A percentile compares a stretch with the other conserved stretches of the same genome.
Evolutionary conservation across 805 yeast genomes (phyloP).

Genomic region (Kodamaea leandrae): DNA sequence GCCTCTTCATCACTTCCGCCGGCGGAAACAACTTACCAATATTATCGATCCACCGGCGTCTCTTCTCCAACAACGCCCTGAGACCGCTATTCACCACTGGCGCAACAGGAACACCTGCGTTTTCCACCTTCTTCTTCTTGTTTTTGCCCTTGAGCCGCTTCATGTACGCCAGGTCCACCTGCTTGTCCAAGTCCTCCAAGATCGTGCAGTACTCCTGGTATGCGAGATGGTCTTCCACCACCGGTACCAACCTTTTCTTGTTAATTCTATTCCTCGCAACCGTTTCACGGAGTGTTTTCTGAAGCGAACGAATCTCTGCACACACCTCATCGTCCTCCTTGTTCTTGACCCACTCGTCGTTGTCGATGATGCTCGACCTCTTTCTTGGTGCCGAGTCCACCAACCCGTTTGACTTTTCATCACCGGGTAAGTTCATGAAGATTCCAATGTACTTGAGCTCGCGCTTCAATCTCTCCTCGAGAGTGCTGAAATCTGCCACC

Average conservation of each 20-base stretch:
- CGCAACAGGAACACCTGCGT: constrained; percentile 48
- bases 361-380: constrained; percentile 37
- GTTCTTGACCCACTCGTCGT: constrained; percentile 70
- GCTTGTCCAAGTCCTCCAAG: constrained; percentile 91
- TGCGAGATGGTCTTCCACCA: constrained; percentile 84
- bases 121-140: constrained; percentile 54
- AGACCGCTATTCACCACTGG: constrained; percentile 77
- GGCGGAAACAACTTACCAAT: constrained; percentile 83
- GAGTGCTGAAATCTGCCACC: constrained; percentile 66
- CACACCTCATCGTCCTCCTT: constrained; percentile 94
- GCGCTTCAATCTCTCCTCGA: constrained; percentile 84
- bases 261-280: constrained; percentile 63
- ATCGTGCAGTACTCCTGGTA: constrained; percentile 93
- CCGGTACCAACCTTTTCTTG: constrained; percentile 62
- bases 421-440: constrained; percentile 55
- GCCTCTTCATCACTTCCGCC: constrained; percentile 67
- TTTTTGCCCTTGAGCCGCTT: constrained; percentile 76
- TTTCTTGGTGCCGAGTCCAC: constrained; percentile 17
- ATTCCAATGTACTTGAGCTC: constrained; percentile 91
- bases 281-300: constrained; percentile 60
- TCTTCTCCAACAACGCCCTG: constrained; percentile 76
- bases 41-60: constrained; percentile 82
- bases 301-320: constrained; percentile 74
- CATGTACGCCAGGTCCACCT: constrained; percentile 90
- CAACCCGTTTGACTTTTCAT: constrained; percentile 30